Base-by-base conservation (phyloP, 202 grass and related monocot species). In the Setaria italica region DNA sequence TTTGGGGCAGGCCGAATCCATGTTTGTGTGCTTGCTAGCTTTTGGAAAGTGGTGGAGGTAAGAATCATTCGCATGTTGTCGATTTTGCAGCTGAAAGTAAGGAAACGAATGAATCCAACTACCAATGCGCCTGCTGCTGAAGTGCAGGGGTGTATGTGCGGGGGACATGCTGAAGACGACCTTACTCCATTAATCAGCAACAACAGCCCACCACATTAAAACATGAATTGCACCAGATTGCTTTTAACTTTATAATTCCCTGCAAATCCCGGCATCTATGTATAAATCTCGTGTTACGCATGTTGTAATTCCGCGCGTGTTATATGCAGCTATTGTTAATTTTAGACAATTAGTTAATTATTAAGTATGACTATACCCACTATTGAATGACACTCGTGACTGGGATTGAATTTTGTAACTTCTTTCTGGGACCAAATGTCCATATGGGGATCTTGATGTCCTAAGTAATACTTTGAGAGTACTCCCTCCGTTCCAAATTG, bases 1-100 rank as follows among this genome's bases (percentile, higher is more conserved):
- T 75, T 56, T 69, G 78, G 70, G 51, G 70, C 19, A 76, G 7
- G 48, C 47, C 85, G 67, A 35, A 74, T 67, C 50, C 41, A 58
- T 68, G 29, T 17, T 17, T 81, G 25, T 34, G 49, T 49, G 48
- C 4, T 37, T 56, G 49, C 41, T 76, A 69, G 25, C 78, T 81
- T 81, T 76, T 79, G 39, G 41, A 51, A 50, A 32, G 67, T 50
- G 32, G 87, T 84, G 81, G 67, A 25, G 39, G 17, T 72, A 70
- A 78, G 7, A 51, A 78, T 83, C 86, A 78, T 88, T 82, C 20
- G 34, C 17, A 7, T 33, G 72, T 69, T 77, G 72, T 29, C 63
- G 42, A 74, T 4, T 53, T 62, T 77, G 63, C 46, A 55, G 17
- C 34, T 78, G 73, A 62, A 83, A 72, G 25, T 25, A 25, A 55